phyloP scores from a whole-genome alignment of 2,329 filamentous ascomycete species.

The Onygenales sp. region DNA sequence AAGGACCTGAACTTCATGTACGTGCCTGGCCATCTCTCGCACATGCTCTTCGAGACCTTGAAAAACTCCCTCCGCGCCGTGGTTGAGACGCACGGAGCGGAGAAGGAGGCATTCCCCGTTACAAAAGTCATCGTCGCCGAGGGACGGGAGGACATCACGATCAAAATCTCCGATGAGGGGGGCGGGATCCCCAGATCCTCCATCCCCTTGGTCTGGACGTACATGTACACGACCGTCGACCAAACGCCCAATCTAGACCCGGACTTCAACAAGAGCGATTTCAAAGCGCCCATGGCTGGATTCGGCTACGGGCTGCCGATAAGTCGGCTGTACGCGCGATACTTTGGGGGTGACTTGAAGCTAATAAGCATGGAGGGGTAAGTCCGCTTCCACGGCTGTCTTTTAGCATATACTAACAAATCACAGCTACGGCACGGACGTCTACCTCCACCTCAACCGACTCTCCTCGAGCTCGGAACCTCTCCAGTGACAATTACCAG shows the following conservation, averaged over 20 bases:
- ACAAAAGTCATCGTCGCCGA: constrained; percentile 97
- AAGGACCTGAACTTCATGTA: constrained; percentile 98
- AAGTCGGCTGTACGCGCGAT: constrained; percentile 84
- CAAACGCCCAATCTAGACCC: constrained; percentile 90
- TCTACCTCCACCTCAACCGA: constrained; percentile 94
- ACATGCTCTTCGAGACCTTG: constrained; percentile 98
- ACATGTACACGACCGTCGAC: constrained; percentile 99
- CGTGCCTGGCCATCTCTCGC: constrained; percentile 93
- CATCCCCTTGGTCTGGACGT: constrained; percentile 98
- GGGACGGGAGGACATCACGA: constrained; percentile 96
- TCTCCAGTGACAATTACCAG: constrained; percentile 82
- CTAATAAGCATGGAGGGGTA: constrained; percentile 99
- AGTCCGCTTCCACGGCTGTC: constrained; percentile 28
- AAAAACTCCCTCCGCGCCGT: constrained; percentile 97
- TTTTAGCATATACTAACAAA: background rate
- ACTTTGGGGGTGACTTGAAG: constrained; percentile 95
- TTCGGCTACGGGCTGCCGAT: constrained; percentile 98
- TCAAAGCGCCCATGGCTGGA: constrained; percentile 98
- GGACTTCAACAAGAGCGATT: constrained; percentile 97
- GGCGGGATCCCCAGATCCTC: constrained; percentile 87
- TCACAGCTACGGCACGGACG: constrained; percentile 85
- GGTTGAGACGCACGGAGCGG: constrained; percentile 87
- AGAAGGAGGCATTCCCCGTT: constrained; percentile 91
- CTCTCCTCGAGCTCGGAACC: constrained; percentile 93
- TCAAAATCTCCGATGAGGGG: constrained; percentile 95